Evolutionary conservation across 768 basidiomycete genomes (phyloP).

Genomic region (Artomyces pyxidatus): DNA sequence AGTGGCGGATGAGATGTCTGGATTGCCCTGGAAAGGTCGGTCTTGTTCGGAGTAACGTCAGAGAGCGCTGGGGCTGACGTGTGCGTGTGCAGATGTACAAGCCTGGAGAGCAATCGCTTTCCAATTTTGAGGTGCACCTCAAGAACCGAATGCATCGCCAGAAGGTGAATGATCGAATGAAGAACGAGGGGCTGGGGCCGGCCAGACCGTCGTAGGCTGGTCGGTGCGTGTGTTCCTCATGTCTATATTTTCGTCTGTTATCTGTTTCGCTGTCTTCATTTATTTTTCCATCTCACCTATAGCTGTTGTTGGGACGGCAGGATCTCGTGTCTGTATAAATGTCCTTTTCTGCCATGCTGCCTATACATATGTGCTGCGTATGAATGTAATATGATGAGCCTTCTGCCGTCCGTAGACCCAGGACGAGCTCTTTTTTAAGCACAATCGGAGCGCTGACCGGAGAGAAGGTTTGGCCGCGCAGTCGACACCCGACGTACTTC

Average conservation of each 20-base stretch:
- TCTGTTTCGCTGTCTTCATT: neutral
- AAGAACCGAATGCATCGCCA: conserved; percentile 76
- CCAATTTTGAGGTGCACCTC: conserved; percentile 90
- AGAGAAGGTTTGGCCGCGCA: no score
- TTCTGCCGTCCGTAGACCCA: no score
- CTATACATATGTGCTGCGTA: neutral
- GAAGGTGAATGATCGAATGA: conserved; percentile 55
- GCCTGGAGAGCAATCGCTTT: conserved; percentile 39
- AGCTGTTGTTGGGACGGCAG: neutral
- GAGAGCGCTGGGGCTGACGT: conserved; percentile 1
- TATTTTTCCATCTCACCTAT: neutral
- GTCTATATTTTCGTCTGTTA: neutral
- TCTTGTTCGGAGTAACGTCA: neutral
- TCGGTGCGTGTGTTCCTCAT: neutral
- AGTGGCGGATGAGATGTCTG: conserved; percentile 88
- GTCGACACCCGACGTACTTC: no score
- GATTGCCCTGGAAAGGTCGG: conserved; percentile 91
- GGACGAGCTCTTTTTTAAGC: no score
- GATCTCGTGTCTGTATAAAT: neutral
- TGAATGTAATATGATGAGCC: neutral
- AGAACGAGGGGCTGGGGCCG: conserved; percentile 7
- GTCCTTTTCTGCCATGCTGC: neutral
- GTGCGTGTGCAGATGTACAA: conserved; percentile 7
- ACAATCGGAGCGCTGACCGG: no score
- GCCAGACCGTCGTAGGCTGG: neutral